Evolutionary conservation across 2,329 filamentous ascomycete genomes (phyloP), one percentile per base, ranked within the genome.

Genomic region (Fusarium virguliforme): DNA sequence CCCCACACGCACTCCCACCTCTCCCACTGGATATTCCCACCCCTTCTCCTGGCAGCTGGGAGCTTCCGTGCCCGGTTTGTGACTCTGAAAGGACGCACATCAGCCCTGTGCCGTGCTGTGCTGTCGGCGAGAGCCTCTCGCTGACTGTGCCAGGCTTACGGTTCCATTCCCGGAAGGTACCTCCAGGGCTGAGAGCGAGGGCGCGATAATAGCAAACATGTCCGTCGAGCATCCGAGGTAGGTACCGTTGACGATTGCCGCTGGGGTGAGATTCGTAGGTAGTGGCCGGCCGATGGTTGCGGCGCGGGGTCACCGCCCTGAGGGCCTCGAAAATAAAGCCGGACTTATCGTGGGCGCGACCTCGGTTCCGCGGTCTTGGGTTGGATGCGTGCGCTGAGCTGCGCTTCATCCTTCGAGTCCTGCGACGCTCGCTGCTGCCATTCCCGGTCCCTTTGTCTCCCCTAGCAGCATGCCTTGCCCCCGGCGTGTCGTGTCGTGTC

Each of bases 291-390:
- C 65, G 64, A 62, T 72, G 67, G 68, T 70, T 69, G 59, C 64
- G 65, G 68, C 71, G 75, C 76, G 76, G 75, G 76, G 76, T 78
- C 76, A 78, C 76, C 76, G 76, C 75, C 76, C 74, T 77, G 40
- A 70, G 50, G 60, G 59, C 69, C 56, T 64, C 37, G 56, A 72
- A 55, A 75, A 77, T 76, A 76, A 75, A 76, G 38, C 75, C 74
- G 71, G 74, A 75, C 65, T 76, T 76, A 76, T 76, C 55, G 53
- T 57, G 37, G 56, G 51, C 43, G 60, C 50, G 60, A 68, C 70
- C 67, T 76, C 59, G 67, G 64, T 62, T 73, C 60, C 63, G 60
- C 61, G 53, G 60, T 32, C n/a, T 55, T 67, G 65, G 68, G 69
- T 37, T 72, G 55, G 53, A 30, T 37, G 32, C 26, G 54, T 64